Evolutionary conservation across 2,329 filamentous ascomycete genomes (phyloP).

Genomic region (Colletotrichum echinochloae): DNA sequence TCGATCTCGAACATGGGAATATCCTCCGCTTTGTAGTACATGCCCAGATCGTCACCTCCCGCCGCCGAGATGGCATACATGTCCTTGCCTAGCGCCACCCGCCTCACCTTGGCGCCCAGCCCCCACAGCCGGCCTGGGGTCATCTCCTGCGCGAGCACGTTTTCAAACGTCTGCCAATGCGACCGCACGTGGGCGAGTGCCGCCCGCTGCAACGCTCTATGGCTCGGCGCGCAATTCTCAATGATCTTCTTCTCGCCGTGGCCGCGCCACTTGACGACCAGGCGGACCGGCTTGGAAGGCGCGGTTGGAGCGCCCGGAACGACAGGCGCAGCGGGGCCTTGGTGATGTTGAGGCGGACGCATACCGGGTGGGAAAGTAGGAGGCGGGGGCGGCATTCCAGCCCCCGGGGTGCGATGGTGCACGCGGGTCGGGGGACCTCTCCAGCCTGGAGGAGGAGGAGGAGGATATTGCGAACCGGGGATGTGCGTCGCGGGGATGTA

Average conservation of each 20-base stretch:
- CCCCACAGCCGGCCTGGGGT: slow-evolving; percentile 32
- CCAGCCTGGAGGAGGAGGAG: slow-evolving; percentile 32
- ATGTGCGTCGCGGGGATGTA: slow-evolving; percentile 44
- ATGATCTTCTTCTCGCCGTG: slow-evolving; percentile 48
- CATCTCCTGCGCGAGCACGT: slow-evolving; percentile 34
- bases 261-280: slow-evolving; percentile 46
- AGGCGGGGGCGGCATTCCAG: slow-evolving; percentile 12
- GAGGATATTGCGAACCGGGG: slow-evolving; percentile 8
- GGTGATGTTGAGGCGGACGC: slow-evolving; percentile 9
- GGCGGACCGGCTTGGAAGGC: slow-evolving; percentile 43
- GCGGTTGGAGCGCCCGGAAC: slow-evolving; percentile 23
- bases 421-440: slow-evolving; percentile 25
- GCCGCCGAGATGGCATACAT: slow-evolving; percentile 36
- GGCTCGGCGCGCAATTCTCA: slow-evolving; percentile 43
- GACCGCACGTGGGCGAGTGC: slow-evolving; percentile 32
- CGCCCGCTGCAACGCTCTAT: slow-evolving; percentile 40
- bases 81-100: slow-evolving; percentile 34
- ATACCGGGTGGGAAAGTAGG: slow-evolving; percentile 24
- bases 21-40: slow-evolving; percentile 39
- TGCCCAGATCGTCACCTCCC: slow-evolving; percentile 26
- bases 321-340: not conserved
- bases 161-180: slow-evolving; percentile 37
- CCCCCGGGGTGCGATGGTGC: slow-evolving; percentile 36
- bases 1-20: slow-evolving; percentile 37
- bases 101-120: slow-evolving; percentile 33